phyloP scores from a whole-genome alignment of 257 asterid genomes.

The Euphrasia confusa region DNA sequence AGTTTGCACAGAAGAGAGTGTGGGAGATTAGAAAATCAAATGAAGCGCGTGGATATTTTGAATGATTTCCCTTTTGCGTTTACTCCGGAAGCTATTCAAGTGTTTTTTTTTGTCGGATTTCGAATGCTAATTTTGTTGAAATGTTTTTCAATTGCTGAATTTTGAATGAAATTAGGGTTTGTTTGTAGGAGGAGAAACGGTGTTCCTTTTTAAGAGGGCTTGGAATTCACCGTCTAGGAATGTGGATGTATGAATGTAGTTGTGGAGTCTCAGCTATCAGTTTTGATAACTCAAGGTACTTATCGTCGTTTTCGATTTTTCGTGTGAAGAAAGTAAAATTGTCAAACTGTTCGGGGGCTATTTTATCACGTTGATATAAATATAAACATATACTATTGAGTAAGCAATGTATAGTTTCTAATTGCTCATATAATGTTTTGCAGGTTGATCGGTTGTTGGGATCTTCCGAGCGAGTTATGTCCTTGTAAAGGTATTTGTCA shows the following conservation, averaged over 20 bases:
- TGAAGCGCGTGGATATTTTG: slow-evolving; percentile 44
- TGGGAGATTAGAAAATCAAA: slow-evolving; percentile 60
- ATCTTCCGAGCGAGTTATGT: slow-evolving; percentile 48
- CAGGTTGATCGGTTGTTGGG: slow-evolving; percentile 55
- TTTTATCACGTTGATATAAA: too few relatives aligned
- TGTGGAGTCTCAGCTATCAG: slow-evolving; percentile 42
- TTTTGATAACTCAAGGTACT: slow-evolving; percentile 39
- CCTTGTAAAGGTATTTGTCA: slow-evolving; percentile 72
- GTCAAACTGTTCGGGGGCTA: too few relatives aligned
- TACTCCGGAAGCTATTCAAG: slow-evolving; percentile 37
- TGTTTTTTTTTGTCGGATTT: slow-evolving; percentile 8
- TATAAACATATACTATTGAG: neutral
- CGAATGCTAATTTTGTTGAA: slow-evolving; percentile 2
- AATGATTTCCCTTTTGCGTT: slow-evolving; percentile 75
- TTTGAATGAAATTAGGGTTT: slow-evolving; percentile 9
- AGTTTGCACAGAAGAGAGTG: slow-evolving; percentile 74
- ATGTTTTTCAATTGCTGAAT: slow-evolving; percentile 15
- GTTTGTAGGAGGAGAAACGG: slow-evolving; percentile 41
- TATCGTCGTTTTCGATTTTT: too few relatives aligned
- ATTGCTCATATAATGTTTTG: slow-evolving; percentile 8
- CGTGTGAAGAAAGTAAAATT: too few relatives aligned
- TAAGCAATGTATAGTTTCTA: neutral
- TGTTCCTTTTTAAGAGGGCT: slow-evolving; percentile 53
- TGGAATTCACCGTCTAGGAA: slow-evolving; percentile 62
- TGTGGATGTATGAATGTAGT: slow-evolving; percentile 80